A percentile compares a stretch with the other conserved stretches of the same genome.
phyloP scores from a whole-genome alignment of 1,284 basidiomycete genomes.

The Ustilago cynodontis region DNA sequence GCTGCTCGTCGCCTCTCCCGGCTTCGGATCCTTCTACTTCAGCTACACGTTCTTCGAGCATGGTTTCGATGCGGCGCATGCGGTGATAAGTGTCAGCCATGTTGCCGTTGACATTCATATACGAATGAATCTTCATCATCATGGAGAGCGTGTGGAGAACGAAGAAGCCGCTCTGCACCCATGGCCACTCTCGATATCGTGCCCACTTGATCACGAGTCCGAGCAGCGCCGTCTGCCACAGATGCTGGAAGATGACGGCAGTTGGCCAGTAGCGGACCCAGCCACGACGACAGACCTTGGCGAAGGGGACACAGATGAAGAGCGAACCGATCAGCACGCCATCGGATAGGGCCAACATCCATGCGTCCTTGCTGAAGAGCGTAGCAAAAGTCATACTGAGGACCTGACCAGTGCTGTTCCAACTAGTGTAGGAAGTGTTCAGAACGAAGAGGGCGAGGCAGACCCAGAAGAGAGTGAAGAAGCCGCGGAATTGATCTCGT shows the following conservation, averaged over 20 bases:
- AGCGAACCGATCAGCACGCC: constrained; percentile 82
- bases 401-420: constrained; percentile 76
- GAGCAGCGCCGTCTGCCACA: constrained; percentile 60
- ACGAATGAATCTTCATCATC: constrained; percentile 98
- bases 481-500: constrained; percentile 63
- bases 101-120: constrained; percentile 88
- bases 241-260: constrained; percentile 52
- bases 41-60: constrained; percentile 60
- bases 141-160: constrained; percentile 89
- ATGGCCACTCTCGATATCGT: constrained; percentile 81
- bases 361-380: constrained; percentile 87
- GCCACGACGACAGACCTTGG: constrained; percentile 49
- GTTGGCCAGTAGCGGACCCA: constrained; percentile 73
- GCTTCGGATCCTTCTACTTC: constrained; percentile 49
- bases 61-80: constrained; percentile 48
- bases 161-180: constrained; percentile 97
- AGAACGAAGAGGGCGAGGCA: constrained; percentile 63
- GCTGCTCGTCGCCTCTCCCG: constrained; percentile 33
- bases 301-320: constrained; percentile 83
- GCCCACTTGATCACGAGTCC: constrained; percentile 65
- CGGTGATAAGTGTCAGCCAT: constrained; percentile 73
- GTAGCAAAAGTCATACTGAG: constrained; percentile 84
- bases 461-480: constrained; percentile 69
- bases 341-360: constrained; percentile 86
- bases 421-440: constrained; percentile 62